These are phyloP conservation scores for Aspergillus hortae DNA, from an alignment of 2,329 filamentous ascomycete species.

Conservation along the genomic window DNA sequence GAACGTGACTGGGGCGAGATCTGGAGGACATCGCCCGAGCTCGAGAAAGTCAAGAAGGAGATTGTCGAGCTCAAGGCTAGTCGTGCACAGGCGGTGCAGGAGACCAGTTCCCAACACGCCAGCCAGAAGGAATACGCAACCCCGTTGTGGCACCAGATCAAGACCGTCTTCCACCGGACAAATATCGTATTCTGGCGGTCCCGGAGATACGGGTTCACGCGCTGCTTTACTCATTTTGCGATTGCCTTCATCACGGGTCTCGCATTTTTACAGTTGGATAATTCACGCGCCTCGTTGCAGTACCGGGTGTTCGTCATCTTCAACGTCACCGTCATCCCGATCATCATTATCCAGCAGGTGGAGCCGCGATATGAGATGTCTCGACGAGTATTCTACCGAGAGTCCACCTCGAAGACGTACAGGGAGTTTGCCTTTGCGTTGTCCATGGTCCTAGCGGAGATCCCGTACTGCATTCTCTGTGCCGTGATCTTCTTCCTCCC, in stretches of 20 bases:
- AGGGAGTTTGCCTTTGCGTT: slow-evolving; percentile 72
- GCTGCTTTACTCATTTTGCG: slow-evolving; percentile 77
- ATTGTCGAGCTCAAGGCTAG: slow-evolving; percentile 65
- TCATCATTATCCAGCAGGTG: slow-evolving; percentile 77
- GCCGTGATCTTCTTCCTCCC: slow-evolving; percentile 77
- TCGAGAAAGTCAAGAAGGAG: slow-evolving; percentile 61
- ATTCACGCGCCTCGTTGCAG: slow-evolving; percentile 73
- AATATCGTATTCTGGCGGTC: slow-evolving; percentile 80
- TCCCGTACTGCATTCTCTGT: slow-evolving; percentile 79
- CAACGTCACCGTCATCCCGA: slow-evolving; percentile 77
- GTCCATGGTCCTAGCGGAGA: slow-evolving; percentile 75
- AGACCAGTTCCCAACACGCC: slow-evolving; percentile 35
- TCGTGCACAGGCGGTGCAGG: slow-evolving; percentile 49
- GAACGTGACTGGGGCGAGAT: slow-evolving; percentile 76
- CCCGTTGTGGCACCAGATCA: slow-evolving; percentile 73
- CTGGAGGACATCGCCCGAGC: slow-evolving; percentile 70
- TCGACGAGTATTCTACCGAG: slow-evolving; percentile 79
- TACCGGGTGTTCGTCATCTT: slow-evolving; percentile 88
- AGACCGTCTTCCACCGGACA: slow-evolving; percentile 67
- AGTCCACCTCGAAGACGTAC: slow-evolving; percentile 84
- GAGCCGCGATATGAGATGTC: slow-evolving; percentile 80
- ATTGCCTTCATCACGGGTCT: slow-evolving; percentile 77
- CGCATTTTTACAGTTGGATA: slow-evolving; percentile 72
- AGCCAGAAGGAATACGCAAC: slow-evolving; percentile 77
- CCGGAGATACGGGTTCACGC: slow-evolving; percentile 84